Conservation (phyloP, 2,329 filamentous ascomycete genomes). For the Raffaelea ambrosiae region DNA sequence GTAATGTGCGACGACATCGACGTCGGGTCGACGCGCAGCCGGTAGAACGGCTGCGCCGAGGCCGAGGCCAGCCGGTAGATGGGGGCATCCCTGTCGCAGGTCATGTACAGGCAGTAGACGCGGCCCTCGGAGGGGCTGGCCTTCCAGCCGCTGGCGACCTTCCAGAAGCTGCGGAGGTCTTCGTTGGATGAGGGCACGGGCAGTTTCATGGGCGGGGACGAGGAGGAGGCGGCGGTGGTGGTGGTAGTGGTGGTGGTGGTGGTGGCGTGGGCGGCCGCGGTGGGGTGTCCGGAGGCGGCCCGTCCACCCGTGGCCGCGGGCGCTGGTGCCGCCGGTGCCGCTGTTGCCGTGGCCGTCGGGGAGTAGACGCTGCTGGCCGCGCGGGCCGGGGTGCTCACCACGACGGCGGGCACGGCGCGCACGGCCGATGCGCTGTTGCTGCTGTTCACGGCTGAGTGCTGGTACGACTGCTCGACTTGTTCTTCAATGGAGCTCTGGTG, state of each 20-base stretch:
- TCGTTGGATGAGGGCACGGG: constrained; percentile 48
- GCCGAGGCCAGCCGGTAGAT: constrained; percentile 58
- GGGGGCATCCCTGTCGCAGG: constrained; percentile 49
- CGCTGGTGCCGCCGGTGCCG: no score
- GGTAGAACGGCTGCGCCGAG: constrained; percentile 59
- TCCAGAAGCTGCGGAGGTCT: constrained; percentile 58
- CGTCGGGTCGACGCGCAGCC: constrained; percentile 54
- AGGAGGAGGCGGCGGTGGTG: no score
- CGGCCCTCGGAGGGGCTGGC: constrained; percentile 51
- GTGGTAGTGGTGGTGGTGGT: no score
- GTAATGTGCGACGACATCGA: constrained; percentile 54
- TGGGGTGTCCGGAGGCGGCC: no score
- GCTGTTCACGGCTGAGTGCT: background rate
- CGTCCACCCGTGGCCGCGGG: no score
- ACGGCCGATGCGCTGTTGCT: no score
- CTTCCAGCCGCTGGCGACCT: constrained; percentile 61
- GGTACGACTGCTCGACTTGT: constrained; percentile 3
- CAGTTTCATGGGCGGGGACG: constrained; percentile 16
- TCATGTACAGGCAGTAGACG: constrained; percentile 50
- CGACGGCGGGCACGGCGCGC: no score
- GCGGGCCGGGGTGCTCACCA: no score
- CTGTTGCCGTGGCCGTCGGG: no score
- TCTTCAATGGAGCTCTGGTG: background rate
- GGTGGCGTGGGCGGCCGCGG: no score
- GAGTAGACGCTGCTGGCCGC: no score